Evolutionary conservation across 225 moss, liverwort and hornwort species (phyloP).

Genomic region (Marchantia polymorpha): DNA sequence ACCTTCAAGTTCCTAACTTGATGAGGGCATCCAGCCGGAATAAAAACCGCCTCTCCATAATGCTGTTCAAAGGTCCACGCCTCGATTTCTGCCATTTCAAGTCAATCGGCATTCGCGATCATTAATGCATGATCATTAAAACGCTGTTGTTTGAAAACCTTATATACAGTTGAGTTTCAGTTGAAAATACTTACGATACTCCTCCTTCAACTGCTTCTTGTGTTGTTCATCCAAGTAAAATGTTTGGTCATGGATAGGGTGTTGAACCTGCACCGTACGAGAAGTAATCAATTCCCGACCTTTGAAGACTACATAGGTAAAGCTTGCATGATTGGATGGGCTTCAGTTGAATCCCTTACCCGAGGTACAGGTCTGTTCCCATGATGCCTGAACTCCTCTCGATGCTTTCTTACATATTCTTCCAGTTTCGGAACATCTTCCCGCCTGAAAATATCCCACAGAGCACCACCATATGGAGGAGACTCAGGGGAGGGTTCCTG

Average conservation of each 20-base stretch:
- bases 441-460: slow-evolving; percentile 98
- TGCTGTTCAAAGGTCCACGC: slow-evolving; percentile 96
- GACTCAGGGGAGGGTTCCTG: not conserved
- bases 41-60: slow-evolving; percentile 88
- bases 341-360: slow-evolving; percentile 30
- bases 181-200: slow-evolving; percentile 36
- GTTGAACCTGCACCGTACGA: slow-evolving; percentile 33
- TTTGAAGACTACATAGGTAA: not conserved
- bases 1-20: slow-evolving; percentile 98
- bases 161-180: not conserved
- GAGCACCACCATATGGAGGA: slow-evolving; percentile 61
- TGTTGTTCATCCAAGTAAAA: slow-evolving; percentile 48
- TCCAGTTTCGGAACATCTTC: slow-evolving; percentile 78
- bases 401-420: slow-evolving; percentile 66
- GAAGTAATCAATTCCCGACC: not conserved
- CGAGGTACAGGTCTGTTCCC: slow-evolving; percentile 55
- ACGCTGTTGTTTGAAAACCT: not conserved
- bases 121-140: not conserved
- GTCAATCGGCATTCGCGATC: not conserved
- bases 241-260: slow-evolving; percentile 55
- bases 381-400: slow-evolving; percentile 67
- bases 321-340: not conserved
- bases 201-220: slow-evolving; percentile 48
- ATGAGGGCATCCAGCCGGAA: slow-evolving; percentile 97
- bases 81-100: slow-evolving; percentile 52